phyloP scores from a whole-genome alignment of 768 basidiomycete species.

The Mycena pura region DNA sequence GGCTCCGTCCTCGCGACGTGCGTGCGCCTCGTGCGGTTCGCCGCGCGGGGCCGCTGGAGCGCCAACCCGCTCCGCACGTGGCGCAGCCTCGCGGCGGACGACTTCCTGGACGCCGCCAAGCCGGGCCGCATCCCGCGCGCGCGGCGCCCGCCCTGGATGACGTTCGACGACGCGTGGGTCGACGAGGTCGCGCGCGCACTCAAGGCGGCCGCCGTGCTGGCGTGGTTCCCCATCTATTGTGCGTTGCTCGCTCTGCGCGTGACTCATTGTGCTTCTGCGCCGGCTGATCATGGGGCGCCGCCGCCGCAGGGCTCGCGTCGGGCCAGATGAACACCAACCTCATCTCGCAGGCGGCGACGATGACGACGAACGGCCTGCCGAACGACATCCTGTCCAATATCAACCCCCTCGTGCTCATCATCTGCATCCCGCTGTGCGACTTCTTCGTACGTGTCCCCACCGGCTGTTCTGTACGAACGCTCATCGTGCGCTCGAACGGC shows the following conservation, averaged over 20 bases:
- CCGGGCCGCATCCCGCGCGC: slow-evolving; percentile 51
- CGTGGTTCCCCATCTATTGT: slow-evolving; percentile 65
- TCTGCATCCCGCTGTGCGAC: slow-evolving; percentile 66
- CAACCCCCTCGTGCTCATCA: slow-evolving; percentile 78
- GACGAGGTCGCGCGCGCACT: slow-evolving; percentile 77
- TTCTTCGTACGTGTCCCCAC: slow-evolving; percentile 41
- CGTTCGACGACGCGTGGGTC: slow-evolving; percentile 79
- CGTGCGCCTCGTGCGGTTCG: slow-evolving; percentile 53
- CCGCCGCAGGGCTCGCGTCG: slow-evolving; percentile 72
- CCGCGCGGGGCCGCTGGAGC: slow-evolving; percentile 59
- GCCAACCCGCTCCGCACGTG: slow-evolving; percentile 56
- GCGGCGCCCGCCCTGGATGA: slow-evolving; percentile 70
- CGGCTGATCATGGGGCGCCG: no score
- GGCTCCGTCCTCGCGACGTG: slow-evolving; percentile 66
- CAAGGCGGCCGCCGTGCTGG: slow-evolving; percentile 71
- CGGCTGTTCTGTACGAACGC: no score
- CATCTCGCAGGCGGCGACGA: slow-evolving; percentile 80
- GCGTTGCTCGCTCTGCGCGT: slow-evolving; percentile 41
- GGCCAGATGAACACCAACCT: slow-evolving; percentile 82
- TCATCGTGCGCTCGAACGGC: not conserved
- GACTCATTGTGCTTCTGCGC: not conserved
- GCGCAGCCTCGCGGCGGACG: slow-evolving; percentile 56
- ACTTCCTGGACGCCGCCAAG: slow-evolving; percentile 79
- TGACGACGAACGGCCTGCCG: slow-evolving; percentile 42
- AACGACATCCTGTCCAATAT: slow-evolving; percentile 83